These are phyloP conservation scores for Fraxinus anomala DNA, from an alignment of 257 asterid species.

Conservation along the genomic window DNA sequence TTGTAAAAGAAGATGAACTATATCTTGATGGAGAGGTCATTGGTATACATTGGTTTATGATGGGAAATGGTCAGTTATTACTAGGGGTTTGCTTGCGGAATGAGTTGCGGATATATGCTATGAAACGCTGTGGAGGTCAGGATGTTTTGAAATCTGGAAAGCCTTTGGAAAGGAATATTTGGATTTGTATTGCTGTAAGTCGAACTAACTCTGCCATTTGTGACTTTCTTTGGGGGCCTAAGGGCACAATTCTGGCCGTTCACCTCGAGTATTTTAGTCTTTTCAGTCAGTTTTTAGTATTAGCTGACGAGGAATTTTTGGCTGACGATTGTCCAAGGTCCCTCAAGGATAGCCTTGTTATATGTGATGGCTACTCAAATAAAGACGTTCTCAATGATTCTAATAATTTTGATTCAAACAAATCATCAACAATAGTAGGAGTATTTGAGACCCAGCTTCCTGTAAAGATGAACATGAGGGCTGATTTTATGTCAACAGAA, in stretches of 20 bases:
- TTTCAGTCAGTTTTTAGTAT: conserved; percentile 58
- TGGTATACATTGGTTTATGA: conserved; percentile 65
- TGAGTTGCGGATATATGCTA: conserved; percentile 66
- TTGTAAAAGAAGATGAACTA: conserved; percentile 72
- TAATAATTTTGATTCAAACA: conserved; percentile 26
- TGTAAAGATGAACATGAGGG: conserved; percentile 35
- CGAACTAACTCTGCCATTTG: conserved; percentile 51
- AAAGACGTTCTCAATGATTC: conserved; percentile 30
- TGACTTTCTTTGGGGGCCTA: conserved; percentile 93
- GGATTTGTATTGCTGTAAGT: conserved; percentile 74
- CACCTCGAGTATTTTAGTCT: conserved; percentile 66
- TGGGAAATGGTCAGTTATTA: conserved; percentile 77
- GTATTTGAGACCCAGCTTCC: conserved; percentile 34
- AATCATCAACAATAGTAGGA: conserved; percentile 26
- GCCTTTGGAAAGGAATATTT: conserved; percentile 52
- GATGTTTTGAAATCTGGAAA: conserved; percentile 55
- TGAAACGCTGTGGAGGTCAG: conserved; percentile 64
- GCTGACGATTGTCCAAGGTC: conserved; percentile 22
- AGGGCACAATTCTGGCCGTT: conserved; percentile 61
- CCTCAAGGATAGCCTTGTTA: conserved; percentile 21
- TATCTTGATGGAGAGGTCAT: conserved; percentile 65
- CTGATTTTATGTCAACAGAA: conserved; percentile 32
- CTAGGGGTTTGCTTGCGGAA: conserved; percentile 75
- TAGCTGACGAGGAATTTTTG: conserved; percentile 34
- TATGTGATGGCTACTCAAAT: conserved; percentile 35